Evolutionary conservation across 2,329 filamentous ascomycete species (phyloP).

Genomic region (Byssoonygena ceratinophila): DNA sequence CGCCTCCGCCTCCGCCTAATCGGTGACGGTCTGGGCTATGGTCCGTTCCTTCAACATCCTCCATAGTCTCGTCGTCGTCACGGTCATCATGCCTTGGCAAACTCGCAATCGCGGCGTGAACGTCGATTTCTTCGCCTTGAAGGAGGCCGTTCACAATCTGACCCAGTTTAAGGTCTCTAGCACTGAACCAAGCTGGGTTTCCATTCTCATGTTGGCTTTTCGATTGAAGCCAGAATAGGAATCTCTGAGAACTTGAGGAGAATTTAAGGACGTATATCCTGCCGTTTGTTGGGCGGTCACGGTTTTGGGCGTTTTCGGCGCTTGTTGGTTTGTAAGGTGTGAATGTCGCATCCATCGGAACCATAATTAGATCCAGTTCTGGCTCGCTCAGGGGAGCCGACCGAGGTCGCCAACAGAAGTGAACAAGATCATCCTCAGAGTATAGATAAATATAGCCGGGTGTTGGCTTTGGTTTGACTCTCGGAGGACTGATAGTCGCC

Average conservation of each 20-base stretch:
- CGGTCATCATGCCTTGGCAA: conserved; percentile 45
- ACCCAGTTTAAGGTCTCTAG: conserved; percentile 75
- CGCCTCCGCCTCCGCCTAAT: conserved; percentile 57
- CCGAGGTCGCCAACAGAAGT: conserved; percentile 94
- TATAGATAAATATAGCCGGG: conserved; percentile 89
- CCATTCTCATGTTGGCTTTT: conserved; percentile 63
- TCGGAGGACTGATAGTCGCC: conserved; percentile 51
- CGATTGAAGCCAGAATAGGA: conserved; percentile 95
- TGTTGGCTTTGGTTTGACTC: conserved; percentile 60
- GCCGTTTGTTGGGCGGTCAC: conserved; percentile 62
- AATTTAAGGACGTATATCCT: conserved; percentile 93
- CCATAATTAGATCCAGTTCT: conserved; percentile 84
- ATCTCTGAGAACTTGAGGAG: conserved; percentile 74
- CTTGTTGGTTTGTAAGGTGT: conserved; percentile 60
- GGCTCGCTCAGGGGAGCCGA: conserved; percentile 58
- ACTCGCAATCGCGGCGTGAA: conserved; percentile 59
- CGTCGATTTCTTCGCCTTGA: conserved; percentile 79
- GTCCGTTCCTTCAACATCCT: conserved; percentile 57
- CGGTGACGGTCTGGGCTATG: conserved; percentile 46
- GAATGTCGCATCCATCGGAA: conserved; percentile 81
- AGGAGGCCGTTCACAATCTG: conserved; percentile 75
- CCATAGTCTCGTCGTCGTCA: conserved; percentile 67
- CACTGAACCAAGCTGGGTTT: conserved; percentile 70
- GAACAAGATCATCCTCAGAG: conserved; percentile 82
- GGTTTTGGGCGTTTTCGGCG: conserved; percentile 47